Evolutionary conservation across 495 filamentous ascomycete genomes (phyloP).

Genomic region (Thermothielavioides terrestris): DNA sequence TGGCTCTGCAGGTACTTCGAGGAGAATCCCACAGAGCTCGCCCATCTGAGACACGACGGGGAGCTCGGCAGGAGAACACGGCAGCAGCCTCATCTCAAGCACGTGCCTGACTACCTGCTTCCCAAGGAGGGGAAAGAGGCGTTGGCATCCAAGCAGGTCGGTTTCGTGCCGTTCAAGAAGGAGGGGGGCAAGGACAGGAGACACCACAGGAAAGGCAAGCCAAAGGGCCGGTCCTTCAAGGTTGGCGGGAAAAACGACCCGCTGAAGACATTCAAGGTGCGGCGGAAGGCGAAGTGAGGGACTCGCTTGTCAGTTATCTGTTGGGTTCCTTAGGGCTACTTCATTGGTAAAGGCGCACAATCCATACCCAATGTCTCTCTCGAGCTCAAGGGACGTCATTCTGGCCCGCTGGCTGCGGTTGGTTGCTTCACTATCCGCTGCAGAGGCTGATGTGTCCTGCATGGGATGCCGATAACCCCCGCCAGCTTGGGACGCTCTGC

Average conservation of each 20-base stretch:
- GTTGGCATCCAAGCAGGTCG: slow-evolving; percentile 50
- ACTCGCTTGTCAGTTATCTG: neutral
- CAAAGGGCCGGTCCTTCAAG: slow-evolving; percentile 48
- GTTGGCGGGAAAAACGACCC: slow-evolving; percentile 58
- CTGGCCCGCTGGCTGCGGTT: no score
- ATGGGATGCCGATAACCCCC: neutral
- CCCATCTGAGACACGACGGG: slow-evolving; percentile 81
- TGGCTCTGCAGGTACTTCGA: slow-evolving; percentile 61
- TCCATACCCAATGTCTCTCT: neutral
- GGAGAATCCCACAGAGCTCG: slow-evolving; percentile 84
- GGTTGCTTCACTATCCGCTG: neutral
- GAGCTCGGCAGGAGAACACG: slow-evolving; percentile 65
- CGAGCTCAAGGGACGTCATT: no score
- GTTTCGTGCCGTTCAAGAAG: slow-evolving; percentile 72
- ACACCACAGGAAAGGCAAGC: slow-evolving; percentile 64
- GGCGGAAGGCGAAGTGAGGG: slow-evolving; percentile 26
- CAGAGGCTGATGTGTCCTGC: neutral
- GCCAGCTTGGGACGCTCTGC: no score
- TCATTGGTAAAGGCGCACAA: neutral
- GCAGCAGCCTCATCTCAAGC: slow-evolving; percentile 82
- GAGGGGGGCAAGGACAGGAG: slow-evolving; percentile 52
- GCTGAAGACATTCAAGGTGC: slow-evolving; percentile 77
- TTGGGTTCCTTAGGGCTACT: neutral
- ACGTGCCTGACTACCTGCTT: slow-evolving; percentile 91
- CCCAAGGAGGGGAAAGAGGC: slow-evolving; percentile 67